These are phyloP conservation scores for Zasmidium cellare DNA, from an alignment of 2,329 filamentous ascomycete genomes.

Conservation along the genomic window DNA sequence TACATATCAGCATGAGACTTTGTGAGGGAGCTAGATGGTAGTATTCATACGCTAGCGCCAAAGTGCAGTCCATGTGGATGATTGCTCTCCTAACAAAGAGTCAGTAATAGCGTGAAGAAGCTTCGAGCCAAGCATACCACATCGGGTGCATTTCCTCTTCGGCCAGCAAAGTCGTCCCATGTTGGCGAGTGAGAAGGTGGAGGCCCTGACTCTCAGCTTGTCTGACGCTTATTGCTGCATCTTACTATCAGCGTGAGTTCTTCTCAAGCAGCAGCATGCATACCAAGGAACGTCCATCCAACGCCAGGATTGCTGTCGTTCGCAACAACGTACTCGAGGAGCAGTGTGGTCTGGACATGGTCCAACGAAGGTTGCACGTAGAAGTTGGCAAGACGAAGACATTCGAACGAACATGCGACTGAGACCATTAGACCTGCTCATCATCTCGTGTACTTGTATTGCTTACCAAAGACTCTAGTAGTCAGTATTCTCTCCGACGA, in stretches of 20 bases:
- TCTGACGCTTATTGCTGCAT: neutral
- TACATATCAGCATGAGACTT: no score
- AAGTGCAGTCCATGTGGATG: neutral
- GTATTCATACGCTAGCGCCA: neutral
- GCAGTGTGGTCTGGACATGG: conserved; percentile 4
- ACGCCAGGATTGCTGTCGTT: conserved; percentile 12
- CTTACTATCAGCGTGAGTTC: neutral
- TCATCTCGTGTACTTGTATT: no score
- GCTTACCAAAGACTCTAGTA: conserved; percentile 7
- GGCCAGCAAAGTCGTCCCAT: neutral
- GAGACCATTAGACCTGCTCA: no score
- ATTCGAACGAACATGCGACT: conserved; percentile 11
- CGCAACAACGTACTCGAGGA: conserved; percentile 6
- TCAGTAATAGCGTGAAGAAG: no score
- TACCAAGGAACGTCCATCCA: conserved; percentile 5
- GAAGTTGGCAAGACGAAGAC: conserved; percentile 8
- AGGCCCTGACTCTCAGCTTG: neutral
- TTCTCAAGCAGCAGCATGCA: neutral
- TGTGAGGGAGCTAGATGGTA: no score
- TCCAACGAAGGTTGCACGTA: conserved; percentile 9
- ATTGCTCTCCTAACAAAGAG: neutral
- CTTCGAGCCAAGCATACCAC: neutral
- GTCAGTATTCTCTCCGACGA: conserved; percentile 3
- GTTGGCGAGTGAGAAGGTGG: neutral
- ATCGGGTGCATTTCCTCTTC: neutral